Evolutionary conservation across 495 filamentous ascomycete genomes (phyloP).

Genomic region (Tuber umbilicatum): DNA sequence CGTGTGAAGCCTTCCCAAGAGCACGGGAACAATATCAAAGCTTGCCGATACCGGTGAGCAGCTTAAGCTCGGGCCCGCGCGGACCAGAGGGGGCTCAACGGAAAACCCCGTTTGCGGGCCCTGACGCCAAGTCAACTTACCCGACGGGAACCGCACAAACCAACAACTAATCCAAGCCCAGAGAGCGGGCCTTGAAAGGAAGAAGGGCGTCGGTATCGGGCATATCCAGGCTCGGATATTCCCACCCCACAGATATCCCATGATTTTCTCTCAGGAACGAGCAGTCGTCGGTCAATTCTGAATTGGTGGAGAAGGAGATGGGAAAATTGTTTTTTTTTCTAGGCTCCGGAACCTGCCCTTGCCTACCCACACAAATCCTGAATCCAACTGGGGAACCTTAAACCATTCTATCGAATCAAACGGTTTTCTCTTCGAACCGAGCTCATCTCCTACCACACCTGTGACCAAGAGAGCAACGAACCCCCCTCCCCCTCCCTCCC

Average conservation of each 20-base stretch:
- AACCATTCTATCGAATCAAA: no score
- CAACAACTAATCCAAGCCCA: background rate
- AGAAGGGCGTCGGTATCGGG: no score
- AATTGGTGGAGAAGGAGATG: no score
- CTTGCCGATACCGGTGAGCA: background rate
- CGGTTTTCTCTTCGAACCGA: background rate
- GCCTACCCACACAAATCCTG: no score
- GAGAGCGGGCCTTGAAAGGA: background rate
- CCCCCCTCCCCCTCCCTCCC: background rate
- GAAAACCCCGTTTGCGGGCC: background rate
- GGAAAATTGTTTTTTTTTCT: background rate
- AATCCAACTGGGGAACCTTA: background rate
- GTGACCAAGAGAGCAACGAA: background rate
- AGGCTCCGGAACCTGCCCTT: no score
- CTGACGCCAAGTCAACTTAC: background rate
- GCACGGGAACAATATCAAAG: background rate
- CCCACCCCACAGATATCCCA: no score
- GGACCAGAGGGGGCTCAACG: background rate
- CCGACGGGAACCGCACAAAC: background rate
- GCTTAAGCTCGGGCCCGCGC: background rate
- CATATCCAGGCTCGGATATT: no score
- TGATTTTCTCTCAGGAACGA: no score
- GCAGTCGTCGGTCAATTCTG: no score
- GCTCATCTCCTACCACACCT: background rate
- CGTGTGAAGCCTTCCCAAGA: background rate